These are phyloP conservation scores for Yamadazyma jaroonii DNA, from an alignment of 1,139 yeast genomes.

Conservation along the genomic window DNA sequence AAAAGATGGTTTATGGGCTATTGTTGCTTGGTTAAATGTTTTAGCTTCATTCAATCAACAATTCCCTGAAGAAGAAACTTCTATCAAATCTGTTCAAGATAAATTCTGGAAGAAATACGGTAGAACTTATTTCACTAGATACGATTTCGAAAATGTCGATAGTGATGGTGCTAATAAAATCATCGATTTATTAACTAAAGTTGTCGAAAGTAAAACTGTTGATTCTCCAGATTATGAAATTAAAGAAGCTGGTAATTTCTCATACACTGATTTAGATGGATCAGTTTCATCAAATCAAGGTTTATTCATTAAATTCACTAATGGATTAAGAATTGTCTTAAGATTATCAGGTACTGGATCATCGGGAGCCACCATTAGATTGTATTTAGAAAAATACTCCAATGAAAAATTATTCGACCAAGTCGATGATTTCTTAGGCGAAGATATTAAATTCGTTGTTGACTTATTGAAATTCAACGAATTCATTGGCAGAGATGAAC, in stretches of 20 bases:
- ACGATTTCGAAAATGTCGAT: slow-evolving; percentile 84
- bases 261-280: slow-evolving; percentile 93
- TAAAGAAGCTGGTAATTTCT: slow-evolving; percentile 80
- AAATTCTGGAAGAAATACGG: slow-evolving; percentile 93
- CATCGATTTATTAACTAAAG: slow-evolving; percentile 51
- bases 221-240: slow-evolving; percentile 50
- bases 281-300: slow-evolving; percentile 92
- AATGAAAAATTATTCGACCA: slow-evolving; percentile 49
- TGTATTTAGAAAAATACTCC: slow-evolving; percentile 85
- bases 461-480: slow-evolving; percentile 69
- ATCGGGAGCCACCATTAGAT: slow-evolving; percentile 94
- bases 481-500: slow-evolving; percentile 77
- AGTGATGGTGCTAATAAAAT: slow-evolving; percentile 73
- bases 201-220: slow-evolving; percentile 32
- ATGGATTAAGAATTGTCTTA: slow-evolving; percentile 84
- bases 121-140: slow-evolving; percentile 95
- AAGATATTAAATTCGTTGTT: slow-evolving; percentile 63
- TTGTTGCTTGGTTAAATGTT: slow-evolving; percentile 94
- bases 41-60: slow-evolving; percentile 73
- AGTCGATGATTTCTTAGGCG: slow-evolving; percentile 69
- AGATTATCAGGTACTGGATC: slow-evolving; percentile 98
- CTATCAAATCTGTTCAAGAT: slow-evolving; percentile 77
- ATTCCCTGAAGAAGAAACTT: slow-evolving; percentile 52
- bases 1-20: slow-evolving; percentile 98
- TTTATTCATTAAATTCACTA: slow-evolving; percentile 72